Evolutionary conservation across 164 flowering plant species (phyloP), one percentile per base, ranked within the genome.

Genomic region (Saururus chinensis): DNA sequence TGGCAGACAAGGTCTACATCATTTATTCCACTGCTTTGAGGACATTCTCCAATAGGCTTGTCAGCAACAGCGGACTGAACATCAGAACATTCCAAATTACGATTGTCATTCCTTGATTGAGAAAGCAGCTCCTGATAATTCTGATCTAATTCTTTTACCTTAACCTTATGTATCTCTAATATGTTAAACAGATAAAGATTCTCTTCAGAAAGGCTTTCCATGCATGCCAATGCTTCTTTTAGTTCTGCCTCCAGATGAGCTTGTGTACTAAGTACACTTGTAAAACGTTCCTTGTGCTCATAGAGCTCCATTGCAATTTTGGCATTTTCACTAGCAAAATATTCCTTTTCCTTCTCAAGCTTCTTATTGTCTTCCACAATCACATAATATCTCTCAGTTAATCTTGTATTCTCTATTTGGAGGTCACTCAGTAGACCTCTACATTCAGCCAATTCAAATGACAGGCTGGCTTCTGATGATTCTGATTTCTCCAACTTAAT

Each of bases 181-280:
- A 72, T 74, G 67, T 74, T 74, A 1, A 68, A 73, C 12, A 84
- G 81, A 61, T 61, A 65, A n/a, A 71, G 51, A 66, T 80, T 86
- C 71, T 88, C 90, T 61, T 71, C 76, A 16, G 75, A 70, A 16
- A 82, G 73, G 66, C 82, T 75, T 62, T 84, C 85, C 45, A 82
- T 64, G 40, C 61, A 68, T 60, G 64, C 41, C 56, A 63, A 71
- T 62, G 74, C 72, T 67, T 87, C 83, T 68, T 75, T 68, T 6
- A 79, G 73, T 42, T 84, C 81, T 69, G 59, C 67, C 64, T 75
- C 82, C 60, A 74, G 69, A 74, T 68, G 75, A 62, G 61, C 51
- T 23, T 58, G 64, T 45, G 70, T 78, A 49, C 52, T 71, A 62
- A 78, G 75, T 55, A 70, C 73, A 6, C 10, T 42, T 7, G 75